Evolutionary conservation across 2,329 filamentous ascomycete species (phyloP).

Genomic region (Scytalidium sp.): DNA sequence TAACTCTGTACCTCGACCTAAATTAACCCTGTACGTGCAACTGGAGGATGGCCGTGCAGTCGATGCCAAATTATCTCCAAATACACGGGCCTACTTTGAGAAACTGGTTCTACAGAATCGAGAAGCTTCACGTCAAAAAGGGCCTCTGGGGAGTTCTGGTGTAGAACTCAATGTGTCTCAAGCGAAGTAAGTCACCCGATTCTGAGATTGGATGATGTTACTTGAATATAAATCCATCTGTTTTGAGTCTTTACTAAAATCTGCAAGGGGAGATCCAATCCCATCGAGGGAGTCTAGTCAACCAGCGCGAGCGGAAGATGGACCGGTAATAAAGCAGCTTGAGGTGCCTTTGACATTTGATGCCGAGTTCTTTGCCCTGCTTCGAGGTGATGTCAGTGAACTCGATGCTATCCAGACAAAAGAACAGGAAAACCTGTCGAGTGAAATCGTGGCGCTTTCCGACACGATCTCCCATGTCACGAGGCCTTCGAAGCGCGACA

Average conservation of each 20-base stretch:
- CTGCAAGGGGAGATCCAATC: too few species aligned
- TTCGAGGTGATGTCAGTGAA: constrained; percentile 67
- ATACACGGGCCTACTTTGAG: constrained; percentile 60
- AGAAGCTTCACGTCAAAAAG: background rate
- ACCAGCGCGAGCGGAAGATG: constrained; percentile 1
- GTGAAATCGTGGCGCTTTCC: constrained; percentile 62
- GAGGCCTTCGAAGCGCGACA: constrained; percentile 58
- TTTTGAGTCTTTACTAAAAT: too few species aligned
- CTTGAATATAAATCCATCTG: too few species aligned
- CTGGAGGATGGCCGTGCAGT: constrained; percentile 63
- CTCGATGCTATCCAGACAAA: constrained; percentile 61
- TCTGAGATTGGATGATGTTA: too few species aligned
- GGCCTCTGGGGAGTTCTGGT: background rate
- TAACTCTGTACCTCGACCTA: constrained; percentile 56
- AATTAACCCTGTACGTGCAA: constrained; percentile 67
- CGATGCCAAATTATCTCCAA: constrained; percentile 57
- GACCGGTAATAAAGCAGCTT: constrained; percentile 41
- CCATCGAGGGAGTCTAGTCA: constrained; percentile 8
- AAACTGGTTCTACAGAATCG: constrained; percentile 37
- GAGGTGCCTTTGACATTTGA: constrained; percentile 77
- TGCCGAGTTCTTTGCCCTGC: constrained; percentile 73
- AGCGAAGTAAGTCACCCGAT: background rate
- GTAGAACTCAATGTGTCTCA: background rate
- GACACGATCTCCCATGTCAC: constrained; percentile 62
- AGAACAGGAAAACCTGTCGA: constrained; percentile 62